A percentile compares a stretch with the other conserved stretches of the same genome.
Evolutionary conservation across 2,329 filamentous ascomycete species (phyloP).

Genomic region (Curvularia lunata): DNA sequence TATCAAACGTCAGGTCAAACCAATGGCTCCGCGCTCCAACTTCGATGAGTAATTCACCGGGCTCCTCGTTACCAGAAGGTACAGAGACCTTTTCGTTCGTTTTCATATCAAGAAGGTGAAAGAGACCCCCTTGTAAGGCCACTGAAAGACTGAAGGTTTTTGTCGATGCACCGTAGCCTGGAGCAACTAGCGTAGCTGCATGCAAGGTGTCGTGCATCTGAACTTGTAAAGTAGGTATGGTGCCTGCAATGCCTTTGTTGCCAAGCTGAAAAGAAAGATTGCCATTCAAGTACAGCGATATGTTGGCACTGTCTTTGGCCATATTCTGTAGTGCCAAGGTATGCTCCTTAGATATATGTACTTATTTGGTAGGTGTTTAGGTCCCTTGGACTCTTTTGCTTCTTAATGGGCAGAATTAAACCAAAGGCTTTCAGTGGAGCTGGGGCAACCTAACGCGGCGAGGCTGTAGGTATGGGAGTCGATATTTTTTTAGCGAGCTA

Average conservation of each 20-base stretch:
- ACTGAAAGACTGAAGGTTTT: neutral
- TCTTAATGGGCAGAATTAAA: neutral
- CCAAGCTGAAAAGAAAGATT: conserved; percentile 1
- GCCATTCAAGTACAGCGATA: neutral
- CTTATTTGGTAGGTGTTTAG: neutral
- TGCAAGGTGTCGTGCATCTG: neutral
- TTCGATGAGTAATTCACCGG: neutral
- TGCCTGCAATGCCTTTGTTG: neutral
- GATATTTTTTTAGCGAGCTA: neutral
- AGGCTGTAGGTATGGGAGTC: neutral
- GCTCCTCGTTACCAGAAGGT: neutral
- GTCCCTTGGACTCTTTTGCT: neutral
- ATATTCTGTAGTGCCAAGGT: neutral
- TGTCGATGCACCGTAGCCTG: neutral
- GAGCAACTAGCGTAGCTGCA: neutral
- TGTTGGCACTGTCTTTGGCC: neutral
- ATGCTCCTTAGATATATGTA: neutral
- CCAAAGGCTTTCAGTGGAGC: neutral
- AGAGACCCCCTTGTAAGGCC: neutral
- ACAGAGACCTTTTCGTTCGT: neutral
- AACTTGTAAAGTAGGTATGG: neutral
- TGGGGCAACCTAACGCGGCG: neutral
- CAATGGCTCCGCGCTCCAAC: neutral
- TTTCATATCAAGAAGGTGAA: neutral
- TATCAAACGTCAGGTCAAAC: neutral